phyloP scores from a whole-genome alignment of 2,329 filamentous ascomycete genomes.

The Verticillium klebahnii region DNA sequence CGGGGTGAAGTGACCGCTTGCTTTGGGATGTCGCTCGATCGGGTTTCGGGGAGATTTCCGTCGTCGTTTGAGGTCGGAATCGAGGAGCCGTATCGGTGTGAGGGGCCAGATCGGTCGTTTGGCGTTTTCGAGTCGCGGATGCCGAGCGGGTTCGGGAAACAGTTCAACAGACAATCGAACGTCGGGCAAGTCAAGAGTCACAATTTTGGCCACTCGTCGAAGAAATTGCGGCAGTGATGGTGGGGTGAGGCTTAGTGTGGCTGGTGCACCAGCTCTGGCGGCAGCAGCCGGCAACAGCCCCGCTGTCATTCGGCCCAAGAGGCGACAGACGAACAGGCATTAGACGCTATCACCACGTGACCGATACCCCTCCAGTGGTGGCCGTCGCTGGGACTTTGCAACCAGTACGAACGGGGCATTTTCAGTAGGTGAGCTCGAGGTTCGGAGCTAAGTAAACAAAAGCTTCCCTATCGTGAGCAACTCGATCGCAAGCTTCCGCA shows the following conservation, averaged over 20 bases:
- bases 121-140: not conserved
- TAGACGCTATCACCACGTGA: slow-evolving; percentile 1
- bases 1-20: slow-evolving; percentile 18
- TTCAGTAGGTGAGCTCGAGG: not conserved
- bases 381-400: not conserved
- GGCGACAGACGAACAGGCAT: not conserved
- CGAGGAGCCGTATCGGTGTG: not conserved
- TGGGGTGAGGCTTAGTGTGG: slow-evolving; percentile 5
- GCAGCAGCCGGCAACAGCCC: not conserved
- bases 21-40: slow-evolving; percentile 12
- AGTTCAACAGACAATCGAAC: not conserved
- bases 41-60: not conserved
- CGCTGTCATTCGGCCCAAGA: not conserved
- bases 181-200: slow-evolving; percentile 1
- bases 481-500: not conserved
- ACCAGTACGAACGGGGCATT: not conserved
- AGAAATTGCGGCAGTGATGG: slow-evolving; percentile 7
- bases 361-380: slow-evolving; percentile 1
- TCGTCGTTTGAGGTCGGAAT: not conserved
- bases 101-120: not conserved
- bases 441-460: slow-evolving; percentile 3
- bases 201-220: slow-evolving; percentile 4
- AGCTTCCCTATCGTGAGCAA: not conserved
- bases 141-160: not conserved
- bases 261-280: not conserved